phyloP scores from a whole-genome alignment of 176 grass and related monocot genomes.

The Puccinellia tenuiflora region DNA sequence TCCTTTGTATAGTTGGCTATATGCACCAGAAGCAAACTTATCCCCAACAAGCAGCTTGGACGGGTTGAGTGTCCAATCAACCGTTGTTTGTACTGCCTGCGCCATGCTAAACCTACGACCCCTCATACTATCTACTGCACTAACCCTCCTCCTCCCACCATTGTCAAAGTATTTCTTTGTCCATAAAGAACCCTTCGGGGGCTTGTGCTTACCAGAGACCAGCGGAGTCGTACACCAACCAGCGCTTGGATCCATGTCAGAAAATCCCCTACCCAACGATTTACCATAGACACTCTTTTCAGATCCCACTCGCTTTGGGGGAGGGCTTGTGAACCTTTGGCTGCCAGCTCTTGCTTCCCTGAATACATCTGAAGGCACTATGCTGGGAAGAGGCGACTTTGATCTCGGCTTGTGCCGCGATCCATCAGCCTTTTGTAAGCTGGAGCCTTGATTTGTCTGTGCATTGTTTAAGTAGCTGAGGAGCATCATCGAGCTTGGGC shows the following conservation, averaged over 20 bases:
- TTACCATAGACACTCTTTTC: conserved; percentile 59
- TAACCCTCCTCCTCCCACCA: conserved; percentile 47
- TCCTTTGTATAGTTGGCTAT: conserved; percentile 57
- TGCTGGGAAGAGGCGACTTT: conserved; percentile 39
- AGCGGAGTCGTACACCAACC: conserved; percentile 13
- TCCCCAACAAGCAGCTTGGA: conserved; percentile 50
- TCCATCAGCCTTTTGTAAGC: background rate
- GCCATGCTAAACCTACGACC: conserved; percentile 32
- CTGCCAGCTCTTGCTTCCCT: conserved; percentile 45
- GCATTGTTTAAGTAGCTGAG: conserved; percentile 43
- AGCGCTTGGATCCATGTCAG: conserved; percentile 13
- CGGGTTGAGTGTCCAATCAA: conserved; percentile 54
- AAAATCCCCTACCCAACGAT: conserved; percentile 32
- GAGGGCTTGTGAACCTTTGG: conserved; percentile 59
- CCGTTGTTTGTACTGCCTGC: conserved; percentile 21
- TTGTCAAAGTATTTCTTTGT: background rate
- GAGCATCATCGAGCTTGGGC: conserved; percentile 39
- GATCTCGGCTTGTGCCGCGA: conserved; percentile 34
- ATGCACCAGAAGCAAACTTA: conserved; percentile 55
- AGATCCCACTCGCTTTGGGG: conserved; percentile 45
- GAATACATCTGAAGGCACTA: conserved; percentile 35
- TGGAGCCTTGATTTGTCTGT: background rate
- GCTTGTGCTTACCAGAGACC: conserved; percentile 23
- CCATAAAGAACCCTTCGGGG: too few species aligned
- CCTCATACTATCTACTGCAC: conserved; percentile 28